A percentile compares a stretch with the other conserved stretches of the same genome.
These are phyloP conservation scores for Candida broadrunensis DNA, from an alignment of 805 yeast genomes.

Conservation along the genomic window DNA sequence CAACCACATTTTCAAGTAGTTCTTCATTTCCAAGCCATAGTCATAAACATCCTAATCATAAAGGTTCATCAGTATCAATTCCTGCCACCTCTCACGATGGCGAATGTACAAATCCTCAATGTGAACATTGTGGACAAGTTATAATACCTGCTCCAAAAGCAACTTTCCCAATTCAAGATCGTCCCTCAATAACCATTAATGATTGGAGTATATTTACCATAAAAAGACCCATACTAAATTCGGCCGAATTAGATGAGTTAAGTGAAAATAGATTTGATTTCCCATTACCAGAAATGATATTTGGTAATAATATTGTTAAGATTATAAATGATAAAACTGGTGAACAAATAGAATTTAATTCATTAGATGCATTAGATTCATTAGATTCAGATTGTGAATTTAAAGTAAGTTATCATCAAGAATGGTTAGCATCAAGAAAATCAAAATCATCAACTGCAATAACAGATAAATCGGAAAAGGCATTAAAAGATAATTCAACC, in stretches of 20 bases:
- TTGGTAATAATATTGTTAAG: slow-evolving; percentile 74
- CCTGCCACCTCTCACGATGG: slow-evolving; percentile 44
- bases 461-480: slow-evolving; percentile 19
- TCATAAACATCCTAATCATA: slow-evolving; percentile 1
- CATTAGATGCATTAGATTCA: slow-evolving; percentile 64
- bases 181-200: slow-evolving; percentile 65
- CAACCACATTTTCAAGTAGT: neutral
- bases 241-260: slow-evolving; percentile 68
- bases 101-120: slow-evolving; percentile 43
- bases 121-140: slow-evolving; percentile 66
- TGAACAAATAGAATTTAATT: slow-evolving; percentile 61
- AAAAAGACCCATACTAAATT: slow-evolving; percentile 73
- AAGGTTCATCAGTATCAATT: slow-evolving; percentile 20
- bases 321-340: slow-evolving; percentile 39
- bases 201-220: slow-evolving; percentile 76
- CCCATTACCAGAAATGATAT: slow-evolving; percentile 96
- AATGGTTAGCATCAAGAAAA: slow-evolving; percentile 58
- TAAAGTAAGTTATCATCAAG: slow-evolving; percentile 79
- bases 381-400: slow-evolving; percentile 32
- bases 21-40: neutral
- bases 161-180: slow-evolving; percentile 57
- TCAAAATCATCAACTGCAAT: slow-evolving; percentile 15
- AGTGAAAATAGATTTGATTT: slow-evolving; percentile 52
- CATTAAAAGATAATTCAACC: slow-evolving; percentile 19
- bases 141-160: slow-evolving; percentile 78